These are phyloP conservation scores for Retiboletus fuscus DNA, from an alignment of 1,284 basidiomycete species.

Conservation along the genomic window DNA sequence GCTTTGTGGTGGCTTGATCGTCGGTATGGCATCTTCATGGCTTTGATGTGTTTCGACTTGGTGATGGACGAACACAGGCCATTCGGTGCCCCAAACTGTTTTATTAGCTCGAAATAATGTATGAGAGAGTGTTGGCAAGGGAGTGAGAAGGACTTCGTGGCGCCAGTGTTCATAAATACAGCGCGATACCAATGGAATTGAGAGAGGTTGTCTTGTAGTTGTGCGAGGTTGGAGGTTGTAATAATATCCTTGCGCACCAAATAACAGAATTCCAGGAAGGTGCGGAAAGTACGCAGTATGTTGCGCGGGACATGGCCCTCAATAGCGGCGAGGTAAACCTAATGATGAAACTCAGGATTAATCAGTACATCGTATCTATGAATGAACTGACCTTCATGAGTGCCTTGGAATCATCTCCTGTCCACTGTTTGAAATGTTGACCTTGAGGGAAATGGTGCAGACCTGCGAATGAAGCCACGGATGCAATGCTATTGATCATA, in stretches of 20 bases:
- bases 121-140: conserved; percentile 11
- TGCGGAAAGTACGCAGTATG: background rate
- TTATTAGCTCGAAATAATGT: conserved; percentile 14
- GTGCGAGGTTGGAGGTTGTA: background rate
- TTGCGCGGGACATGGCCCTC: conserved; percentile 3
- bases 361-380: too few species aligned
- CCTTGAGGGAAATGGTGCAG: background rate
- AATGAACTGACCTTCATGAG: conserved; percentile 3
- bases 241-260: background rate
- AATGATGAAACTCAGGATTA: too few species aligned
- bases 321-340: conserved; percentile 5
- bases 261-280: conserved; percentile 8
- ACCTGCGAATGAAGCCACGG: too few species aligned
- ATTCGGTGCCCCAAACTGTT: conserved; percentile 1
- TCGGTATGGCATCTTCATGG: background rate
- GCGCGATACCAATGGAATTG: background rate
- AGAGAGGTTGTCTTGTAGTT: background rate
- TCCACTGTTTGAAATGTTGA: conserved; percentile 17
- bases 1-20: background rate
- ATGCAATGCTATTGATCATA: background rate
- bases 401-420: background rate
- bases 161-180: background rate
- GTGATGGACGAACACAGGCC: conserved; percentile 17
- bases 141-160: background rate
- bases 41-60: conserved; percentile 3